phyloP scores from a whole-genome alignment of 228 moss, liverwort and hornwort species.

The Sphagnum fallax region DNA sequence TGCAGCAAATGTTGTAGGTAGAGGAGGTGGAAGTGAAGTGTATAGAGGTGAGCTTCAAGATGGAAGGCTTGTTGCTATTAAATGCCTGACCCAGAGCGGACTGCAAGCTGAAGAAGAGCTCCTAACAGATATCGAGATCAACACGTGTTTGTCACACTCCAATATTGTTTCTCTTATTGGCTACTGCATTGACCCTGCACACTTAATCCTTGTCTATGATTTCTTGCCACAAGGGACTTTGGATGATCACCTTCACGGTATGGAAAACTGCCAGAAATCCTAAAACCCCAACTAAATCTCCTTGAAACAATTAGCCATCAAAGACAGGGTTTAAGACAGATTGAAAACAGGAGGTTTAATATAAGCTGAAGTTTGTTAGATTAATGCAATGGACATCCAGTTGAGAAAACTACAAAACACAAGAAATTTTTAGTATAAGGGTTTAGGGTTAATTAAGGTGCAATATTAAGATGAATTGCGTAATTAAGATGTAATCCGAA shows the following conservation, averaged over 20 bases:
- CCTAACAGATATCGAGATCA: slow-evolving; percentile 67
- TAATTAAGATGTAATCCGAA: too few relatives aligned
- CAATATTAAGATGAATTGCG: too few relatives aligned
- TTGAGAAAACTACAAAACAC: too few relatives aligned
- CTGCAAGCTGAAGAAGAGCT: slow-evolving; percentile 75
- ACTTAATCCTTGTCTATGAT: slow-evolving; percentile 29
- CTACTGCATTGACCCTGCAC: slow-evolving; percentile 52
- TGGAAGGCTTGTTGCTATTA: slow-evolving; percentile 78
- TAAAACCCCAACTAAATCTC: slow-evolving; percentile 9
- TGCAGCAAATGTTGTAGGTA: slow-evolving; percentile 76
- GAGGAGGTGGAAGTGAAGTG: slow-evolving; percentile 87
- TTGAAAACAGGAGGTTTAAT: too few relatives aligned
- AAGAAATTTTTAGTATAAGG: too few relatives aligned
- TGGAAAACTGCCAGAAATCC: slow-evolving; percentile 1
- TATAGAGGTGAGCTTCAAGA: slow-evolving; percentile 63
- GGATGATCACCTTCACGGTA: slow-evolving; percentile 49
- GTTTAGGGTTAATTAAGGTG: too few relatives aligned
- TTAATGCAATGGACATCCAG: too few relatives aligned
- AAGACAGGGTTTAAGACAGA: too few relatives aligned
- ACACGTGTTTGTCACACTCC: slow-evolving; percentile 70
- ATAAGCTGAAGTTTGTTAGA: too few relatives aligned
- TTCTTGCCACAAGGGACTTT: slow-evolving; percentile 51
- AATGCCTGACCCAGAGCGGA: slow-evolving; percentile 62
- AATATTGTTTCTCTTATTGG: slow-evolving; percentile 69
- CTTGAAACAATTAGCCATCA: neutral